Percentiles rank a stretch among this genome's conserved stretches.
phyloP scores from a whole-genome alignment of 2,329 filamentous ascomycete genomes.

The Colletotrichum trifolii region DNA sequence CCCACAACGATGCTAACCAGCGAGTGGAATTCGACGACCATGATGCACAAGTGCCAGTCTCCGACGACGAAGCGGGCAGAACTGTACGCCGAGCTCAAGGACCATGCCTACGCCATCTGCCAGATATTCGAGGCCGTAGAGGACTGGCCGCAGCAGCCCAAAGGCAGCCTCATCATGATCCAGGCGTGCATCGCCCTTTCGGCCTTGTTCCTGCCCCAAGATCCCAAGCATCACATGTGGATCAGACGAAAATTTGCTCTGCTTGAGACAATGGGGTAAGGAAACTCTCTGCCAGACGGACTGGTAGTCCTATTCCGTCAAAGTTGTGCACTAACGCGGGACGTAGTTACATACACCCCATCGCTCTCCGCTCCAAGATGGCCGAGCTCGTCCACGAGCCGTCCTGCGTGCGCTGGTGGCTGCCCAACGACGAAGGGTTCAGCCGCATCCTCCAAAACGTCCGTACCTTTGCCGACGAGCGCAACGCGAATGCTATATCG shows the following conservation, averaged over 20 bases:
- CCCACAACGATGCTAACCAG: slow-evolving; percentile 78
- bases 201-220: slow-evolving; percentile 81
- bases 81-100: slow-evolving; percentile 64
- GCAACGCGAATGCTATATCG: slow-evolving; percentile 70
- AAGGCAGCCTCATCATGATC: slow-evolving; percentile 76
- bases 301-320: no score
- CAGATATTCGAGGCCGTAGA: slow-evolving; percentile 84
- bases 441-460: slow-evolving; percentile 80
- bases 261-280: slow-evolving; percentile 83
- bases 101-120: slow-evolving; percentile 76
- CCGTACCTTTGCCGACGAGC: slow-evolving; percentile 83
- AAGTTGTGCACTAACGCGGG: no score
- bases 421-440: slow-evolving; percentile 83
- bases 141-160: slow-evolving; percentile 75
- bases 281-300: slow-evolving; percentile 33
- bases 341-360: slow-evolving; percentile 83
- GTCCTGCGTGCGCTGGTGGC: slow-evolving; percentile 86
- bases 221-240: slow-evolving; percentile 81
- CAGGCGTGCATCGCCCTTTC: slow-evolving; percentile 83
- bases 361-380: slow-evolving; percentile 79
- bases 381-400: slow-evolving; percentile 78
- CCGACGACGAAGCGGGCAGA: slow-evolving; percentile 64
- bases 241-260: slow-evolving; percentile 80
- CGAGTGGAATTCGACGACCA: slow-evolving; percentile 81
- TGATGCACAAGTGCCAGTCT: slow-evolving; percentile 85